phyloP scores from a whole-genome alignment of 768 basidiomycete genomes.

The Tricholoma sp. region DNA sequence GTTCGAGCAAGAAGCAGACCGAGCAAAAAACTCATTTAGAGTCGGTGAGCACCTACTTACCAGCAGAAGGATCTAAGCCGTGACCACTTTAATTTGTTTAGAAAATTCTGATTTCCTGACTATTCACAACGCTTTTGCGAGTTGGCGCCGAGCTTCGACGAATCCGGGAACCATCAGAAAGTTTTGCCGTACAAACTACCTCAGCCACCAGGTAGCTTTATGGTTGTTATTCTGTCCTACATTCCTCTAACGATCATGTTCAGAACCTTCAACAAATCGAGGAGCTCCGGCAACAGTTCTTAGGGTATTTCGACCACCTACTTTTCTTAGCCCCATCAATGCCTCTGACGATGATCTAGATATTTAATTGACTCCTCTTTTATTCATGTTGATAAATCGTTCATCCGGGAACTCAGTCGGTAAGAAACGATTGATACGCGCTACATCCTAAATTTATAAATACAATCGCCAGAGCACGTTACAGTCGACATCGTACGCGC shows the following conservation, averaged over 20 bases:
- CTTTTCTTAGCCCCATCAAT: constrained; percentile 2
- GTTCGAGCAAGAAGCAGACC: constrained; percentile 79
- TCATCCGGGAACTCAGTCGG: constrained; percentile 72
- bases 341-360: constrained; percentile 28
- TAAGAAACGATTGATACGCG: constrained; percentile 20
- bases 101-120: constrained; percentile 96
- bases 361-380: constrained; percentile 89
- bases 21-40: constrained; percentile 76
- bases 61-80: not conserved
- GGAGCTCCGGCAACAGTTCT: constrained; percentile 87
- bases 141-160: constrained; percentile 75
- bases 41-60: constrained; percentile 42
- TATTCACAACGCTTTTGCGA: constrained; percentile 82
- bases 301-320: constrained; percentile 41
- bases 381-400: constrained; percentile 58
- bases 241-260: not conserved
- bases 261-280: constrained; percentile 95
- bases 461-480: constrained; percentile 47
- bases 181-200: constrained; percentile 75
- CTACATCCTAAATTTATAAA: constrained; percentile 6
- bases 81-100: constrained; percentile 23
- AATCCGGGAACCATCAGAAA: constrained; percentile 59
- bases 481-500: constrained; percentile 65
- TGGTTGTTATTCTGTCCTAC: not conserved
- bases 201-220: constrained; percentile 71